Percentiles rank a stretch among this genome's conserved stretches.
These are phyloP conservation scores for Periconia sp. DNA, from an alignment of 2,329 filamentous ascomycete genomes.

Conservation along the genomic window DNA sequence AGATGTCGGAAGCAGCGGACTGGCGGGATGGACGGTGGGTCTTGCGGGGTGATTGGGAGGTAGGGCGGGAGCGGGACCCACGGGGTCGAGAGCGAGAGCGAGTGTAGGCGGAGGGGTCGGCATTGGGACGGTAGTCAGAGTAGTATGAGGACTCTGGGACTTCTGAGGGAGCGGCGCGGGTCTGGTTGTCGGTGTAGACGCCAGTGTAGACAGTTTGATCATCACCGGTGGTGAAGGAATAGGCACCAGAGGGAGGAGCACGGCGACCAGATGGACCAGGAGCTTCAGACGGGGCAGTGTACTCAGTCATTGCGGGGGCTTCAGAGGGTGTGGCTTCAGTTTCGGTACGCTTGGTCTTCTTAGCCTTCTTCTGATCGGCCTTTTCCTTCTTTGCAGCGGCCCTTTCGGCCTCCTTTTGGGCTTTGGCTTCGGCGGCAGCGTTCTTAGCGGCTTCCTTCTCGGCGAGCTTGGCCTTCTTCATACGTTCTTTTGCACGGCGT, in stretches of 20 bases:
- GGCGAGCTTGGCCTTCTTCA: slow-evolving; percentile 51
- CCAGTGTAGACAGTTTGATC: slow-evolving; percentile 50
- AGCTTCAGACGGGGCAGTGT: slow-evolving; percentile 36
- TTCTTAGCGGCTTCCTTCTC: slow-evolving; percentile 45
- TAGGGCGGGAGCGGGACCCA: slow-evolving; percentile 35
- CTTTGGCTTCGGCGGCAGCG: slow-evolving; percentile 49
- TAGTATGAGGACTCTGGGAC: slow-evolving; percentile 45
- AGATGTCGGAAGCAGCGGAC: slow-evolving; percentile 38
- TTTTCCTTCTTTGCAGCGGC: slow-evolving; percentile 43
- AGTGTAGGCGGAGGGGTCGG: slow-evolving; percentile 33
- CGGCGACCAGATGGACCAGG: slow-evolving; percentile 29
- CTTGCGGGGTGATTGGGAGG: slow-evolving; percentile 42
- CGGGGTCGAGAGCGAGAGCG: slow-evolving; percentile 26
- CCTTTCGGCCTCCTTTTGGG: slow-evolving; percentile 50
- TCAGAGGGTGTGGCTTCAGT: slow-evolving; percentile 35
- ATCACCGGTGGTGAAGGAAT: slow-evolving; percentile 59
- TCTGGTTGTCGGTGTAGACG: slow-evolving; percentile 47
- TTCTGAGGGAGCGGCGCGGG: slow-evolving; percentile 31
- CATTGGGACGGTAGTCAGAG: slow-evolving; percentile 49
- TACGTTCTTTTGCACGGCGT: slow-evolving; percentile 57
- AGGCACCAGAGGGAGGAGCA: slow-evolving; percentile 46
- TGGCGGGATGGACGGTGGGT: slow-evolving; percentile 36
- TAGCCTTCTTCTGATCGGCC: slow-evolving; percentile 52
- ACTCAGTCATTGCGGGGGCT: slow-evolving; percentile 35
- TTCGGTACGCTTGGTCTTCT: slow-evolving; percentile 40